These are phyloP conservation scores for Xylaria digitata DNA, from an alignment of 2,329 filamentous ascomycete species.

Conservation along the genomic window DNA sequence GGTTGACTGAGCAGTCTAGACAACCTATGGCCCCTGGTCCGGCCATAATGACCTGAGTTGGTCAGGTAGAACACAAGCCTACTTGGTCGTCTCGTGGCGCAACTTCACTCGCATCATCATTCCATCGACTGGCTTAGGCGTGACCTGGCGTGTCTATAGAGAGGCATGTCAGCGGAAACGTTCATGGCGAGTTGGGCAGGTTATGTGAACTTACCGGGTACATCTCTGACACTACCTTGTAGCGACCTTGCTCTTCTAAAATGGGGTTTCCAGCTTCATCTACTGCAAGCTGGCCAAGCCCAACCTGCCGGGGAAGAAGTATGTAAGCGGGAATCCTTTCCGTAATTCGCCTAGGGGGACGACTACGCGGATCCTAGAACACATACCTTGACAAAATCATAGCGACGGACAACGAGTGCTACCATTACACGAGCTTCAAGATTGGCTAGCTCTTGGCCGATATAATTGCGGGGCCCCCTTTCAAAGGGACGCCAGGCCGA, in stretches of 20 bases:
- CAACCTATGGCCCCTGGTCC: too few relatives aligned
- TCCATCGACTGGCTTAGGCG: background rate
- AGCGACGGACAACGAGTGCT: slow-evolving; percentile 11
- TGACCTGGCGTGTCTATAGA: background rate
- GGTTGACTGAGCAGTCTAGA: too few relatives aligned
- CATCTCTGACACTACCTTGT: background rate
- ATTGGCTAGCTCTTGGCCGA: slow-evolving; percentile 22
- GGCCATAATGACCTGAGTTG: too few relatives aligned
- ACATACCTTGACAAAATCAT: slow-evolving; percentile 23
- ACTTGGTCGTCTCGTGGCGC: too few relatives aligned
- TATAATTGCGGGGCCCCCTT: slow-evolving; percentile 22
- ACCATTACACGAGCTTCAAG: slow-evolving; percentile 19
- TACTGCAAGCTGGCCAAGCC: slow-evolving; percentile 1
- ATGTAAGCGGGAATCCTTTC: slow-evolving; percentile 3
- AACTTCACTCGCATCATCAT: background rate
- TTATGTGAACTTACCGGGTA: background rate
- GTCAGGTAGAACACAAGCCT: too few relatives aligned
- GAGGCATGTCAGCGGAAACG: background rate
- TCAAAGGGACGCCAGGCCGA: slow-evolving; percentile 27
- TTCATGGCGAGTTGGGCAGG: too few relatives aligned
- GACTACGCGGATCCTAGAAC: background rate
- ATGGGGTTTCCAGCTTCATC: background rate
- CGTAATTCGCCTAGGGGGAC: background rate
- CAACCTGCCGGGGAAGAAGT: background rate
- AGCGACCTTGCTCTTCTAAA: background rate